Percentiles rank a stretch among this genome's conserved stretches.
These are phyloP conservation scores for Penicillium soppii DNA, from an alignment of 495 filamentous ascomycete species.

Conservation along the genomic window DNA sequence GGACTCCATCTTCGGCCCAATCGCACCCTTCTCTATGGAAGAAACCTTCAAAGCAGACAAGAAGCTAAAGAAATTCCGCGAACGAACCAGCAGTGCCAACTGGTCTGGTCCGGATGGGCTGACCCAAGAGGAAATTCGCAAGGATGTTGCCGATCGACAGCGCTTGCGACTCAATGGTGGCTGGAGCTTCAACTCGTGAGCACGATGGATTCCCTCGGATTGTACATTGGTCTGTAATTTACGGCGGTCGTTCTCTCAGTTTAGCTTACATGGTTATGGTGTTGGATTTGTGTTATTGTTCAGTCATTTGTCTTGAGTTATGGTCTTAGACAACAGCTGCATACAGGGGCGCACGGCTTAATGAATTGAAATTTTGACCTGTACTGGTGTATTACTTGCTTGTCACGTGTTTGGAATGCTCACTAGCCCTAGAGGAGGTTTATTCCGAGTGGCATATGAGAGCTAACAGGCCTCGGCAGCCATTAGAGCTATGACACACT, in stretches of 20 bases:
- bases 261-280: slow-evolving; percentile 11
- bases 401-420: no score
- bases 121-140: slow-evolving; percentile 82
- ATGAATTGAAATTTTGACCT: slow-evolving; percentile 11
- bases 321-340: slow-evolving; percentile 14
- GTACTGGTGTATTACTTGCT: background rate
- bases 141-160: slow-evolving; percentile 77
- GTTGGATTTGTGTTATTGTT: slow-evolving; percentile 12
- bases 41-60: slow-evolving; percentile 87
- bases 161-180: slow-evolving; percentile 79
- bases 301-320: slow-evolving; percentile 1
- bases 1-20: slow-evolving; percentile 84
- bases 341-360: slow-evolving; percentile 18
- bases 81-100: slow-evolving; percentile 87
- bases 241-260: slow-evolving; percentile 9
- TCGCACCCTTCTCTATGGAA: slow-evolving; percentile 84
- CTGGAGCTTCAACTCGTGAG: slow-evolving; percentile 64
- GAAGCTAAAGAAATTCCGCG: slow-evolving; percentile 78
- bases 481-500: background rate
- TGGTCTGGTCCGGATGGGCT: slow-evolving; percentile 83
- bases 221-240: slow-evolving; percentile 3
- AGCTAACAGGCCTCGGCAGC: no score
- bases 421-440: no score
- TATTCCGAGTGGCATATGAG: no score
- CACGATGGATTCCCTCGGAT: background rate